These are phyloP conservation scores for Chrysosporium queenslandicum DNA, from an alignment of 2,329 filamentous ascomycete genomes.

Conservation along the genomic window DNA sequence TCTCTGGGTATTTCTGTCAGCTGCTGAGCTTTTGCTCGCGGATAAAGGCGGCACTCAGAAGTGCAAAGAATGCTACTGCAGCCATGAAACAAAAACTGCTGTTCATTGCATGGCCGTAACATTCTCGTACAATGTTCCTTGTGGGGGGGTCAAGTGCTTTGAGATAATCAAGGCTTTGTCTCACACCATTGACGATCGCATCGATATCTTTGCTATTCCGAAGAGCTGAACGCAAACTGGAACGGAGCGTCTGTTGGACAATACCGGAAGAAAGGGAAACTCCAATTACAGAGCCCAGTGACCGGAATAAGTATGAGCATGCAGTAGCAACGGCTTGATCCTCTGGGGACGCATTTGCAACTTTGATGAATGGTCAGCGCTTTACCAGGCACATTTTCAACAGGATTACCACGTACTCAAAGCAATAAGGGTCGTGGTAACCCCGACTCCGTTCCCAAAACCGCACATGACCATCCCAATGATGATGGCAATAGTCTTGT, in stretches of 20 bases:
- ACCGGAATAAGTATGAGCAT: constrained; percentile 71
- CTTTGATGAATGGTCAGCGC: constrained; percentile 24
- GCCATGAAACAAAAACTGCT: constrained; percentile 44
- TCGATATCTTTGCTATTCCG: constrained; percentile 50
- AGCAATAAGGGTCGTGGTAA: constrained; percentile 62
- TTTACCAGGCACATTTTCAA: neutral
- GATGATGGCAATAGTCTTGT: constrained; percentile 46
- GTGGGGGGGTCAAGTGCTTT: constrained; percentile 52
- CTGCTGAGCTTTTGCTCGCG: constrained; percentile 46
- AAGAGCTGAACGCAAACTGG: constrained; percentile 46
- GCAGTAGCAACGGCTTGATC: constrained; percentile 69
- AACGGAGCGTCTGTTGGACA: constrained; percentile 58
- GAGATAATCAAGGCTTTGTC: constrained; percentile 61
- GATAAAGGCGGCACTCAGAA: constrained; percentile 42
- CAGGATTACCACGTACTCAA: constrained; percentile 39
- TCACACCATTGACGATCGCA: constrained; percentile 57
- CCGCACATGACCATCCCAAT: constrained; percentile 47
- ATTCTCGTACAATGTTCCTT: constrained; percentile 51
- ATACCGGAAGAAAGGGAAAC: constrained; percentile 62
- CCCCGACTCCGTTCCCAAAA: constrained; percentile 50
- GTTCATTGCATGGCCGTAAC: constrained; percentile 52
- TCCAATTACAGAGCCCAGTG: constrained; percentile 55
- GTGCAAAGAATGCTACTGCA: constrained; percentile 42
- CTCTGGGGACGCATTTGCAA: constrained; percentile 56
- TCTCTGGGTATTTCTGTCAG: constrained; percentile 16